Evolutionary conservation across 2,329 filamentous ascomycete genomes (phyloP).

Genomic region (Talaromyces islandicus): DNA sequence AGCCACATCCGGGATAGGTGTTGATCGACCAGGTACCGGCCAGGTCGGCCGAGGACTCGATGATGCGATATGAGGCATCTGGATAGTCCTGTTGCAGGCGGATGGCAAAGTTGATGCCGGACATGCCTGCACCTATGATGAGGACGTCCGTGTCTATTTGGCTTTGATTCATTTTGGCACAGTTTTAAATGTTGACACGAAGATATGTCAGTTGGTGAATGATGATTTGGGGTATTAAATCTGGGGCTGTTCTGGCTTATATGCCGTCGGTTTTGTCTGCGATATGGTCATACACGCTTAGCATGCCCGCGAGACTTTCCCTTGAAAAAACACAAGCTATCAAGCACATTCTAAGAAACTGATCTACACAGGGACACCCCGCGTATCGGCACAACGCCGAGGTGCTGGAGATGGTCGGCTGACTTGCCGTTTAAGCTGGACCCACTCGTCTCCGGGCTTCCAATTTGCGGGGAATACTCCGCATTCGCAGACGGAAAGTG

Average conservation of each 20-base stretch:
- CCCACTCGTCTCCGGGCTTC: background rate
- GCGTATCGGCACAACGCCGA: background rate
- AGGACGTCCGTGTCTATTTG: slow-evolving; percentile 33
- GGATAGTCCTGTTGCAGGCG: slow-evolving; percentile 38
- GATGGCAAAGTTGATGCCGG: slow-evolving; percentile 42
- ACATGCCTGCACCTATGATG: slow-evolving; percentile 47
- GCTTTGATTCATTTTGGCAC: background rate
- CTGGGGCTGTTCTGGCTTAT: background rate
- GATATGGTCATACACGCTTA: background rate
- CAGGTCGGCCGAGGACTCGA: slow-evolving; percentile 37
- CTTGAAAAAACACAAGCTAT: background rate
- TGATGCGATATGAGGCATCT: slow-evolving; percentile 35
- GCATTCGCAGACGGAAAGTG: background rate
- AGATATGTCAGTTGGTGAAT: background rate
- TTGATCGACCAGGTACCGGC: slow-evolving; percentile 32
- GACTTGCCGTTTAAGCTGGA: background rate
- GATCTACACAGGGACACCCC: background rate
- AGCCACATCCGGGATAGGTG: slow-evolving; percentile 33
- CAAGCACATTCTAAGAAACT: background rate
- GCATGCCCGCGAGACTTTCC: background rate
- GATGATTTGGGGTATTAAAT: background rate
- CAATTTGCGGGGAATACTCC: background rate
- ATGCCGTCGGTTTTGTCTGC: background rate
- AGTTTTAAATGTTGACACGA: background rate
- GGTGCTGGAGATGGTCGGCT: background rate